Base-by-base conservation (phyloP, 306 rosid genomes). In the Pyrus pyrifolia region DNA sequence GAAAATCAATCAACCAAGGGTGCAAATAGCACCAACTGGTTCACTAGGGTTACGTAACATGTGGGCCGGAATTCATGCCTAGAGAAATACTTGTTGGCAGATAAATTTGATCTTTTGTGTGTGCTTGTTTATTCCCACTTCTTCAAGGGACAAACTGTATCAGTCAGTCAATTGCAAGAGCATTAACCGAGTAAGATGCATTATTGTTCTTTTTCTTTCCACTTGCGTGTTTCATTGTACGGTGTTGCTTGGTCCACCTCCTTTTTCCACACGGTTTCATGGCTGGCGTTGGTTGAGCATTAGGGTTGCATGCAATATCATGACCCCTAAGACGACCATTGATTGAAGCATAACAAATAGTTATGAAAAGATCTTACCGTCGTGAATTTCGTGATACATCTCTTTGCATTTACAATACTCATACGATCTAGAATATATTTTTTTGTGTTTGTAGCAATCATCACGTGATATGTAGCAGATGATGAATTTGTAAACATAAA, bases 231-330 rank as follows among this genome's bases (percentile, higher is more conserved):
- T 67, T 67, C 62, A 8, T 22, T 70, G 22, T 17, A 68, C 27
- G 86, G 51, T 52, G 72, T 45, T 72, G 70, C 44, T 68, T 77
- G 82, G 83, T 81, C 79, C 80, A 66, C 84, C 62, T 30, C 69
- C 57, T 79, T 38, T 74, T 22, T 55, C 61, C 71, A 72, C 85
- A 74, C 82, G 74, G 82, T 79, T 81, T 81, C 53, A 81, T 73
- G 78, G 85, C 90, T 84, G 83, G 84, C 76, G 76, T 75, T 68
- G 67, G 55, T 57, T 55, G 14, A 72, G 21, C 51, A 62, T 40
- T 62, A 40, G 65, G 69, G 74, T 74, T 57, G 82, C 19, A 53
- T 70, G 74, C 25, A 53, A 19, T 42, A 35, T 67, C 63, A 5
- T 49, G 76, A 29, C 63, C 64, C 67, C 58, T 11, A 23, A 45